These are phyloP conservation scores for Pyrrhoderma noxium DNA, from an alignment of 1,284 basidiomycete species.

Conservation along the genomic window DNA sequence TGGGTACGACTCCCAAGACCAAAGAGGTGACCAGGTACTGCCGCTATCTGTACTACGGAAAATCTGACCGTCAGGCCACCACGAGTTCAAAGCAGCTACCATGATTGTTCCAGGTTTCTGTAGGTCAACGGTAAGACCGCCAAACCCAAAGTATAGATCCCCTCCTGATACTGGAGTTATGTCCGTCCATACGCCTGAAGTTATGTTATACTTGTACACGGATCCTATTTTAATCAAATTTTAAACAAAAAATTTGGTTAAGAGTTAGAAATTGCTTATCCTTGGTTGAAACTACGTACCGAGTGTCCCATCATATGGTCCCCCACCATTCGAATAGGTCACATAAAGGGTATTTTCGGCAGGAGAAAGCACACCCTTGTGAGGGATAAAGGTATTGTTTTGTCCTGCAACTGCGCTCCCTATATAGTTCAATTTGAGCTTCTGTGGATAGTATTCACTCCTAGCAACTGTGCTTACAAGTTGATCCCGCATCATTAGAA, in stretches of 20 bases:
- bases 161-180: conserved; percentile 42
- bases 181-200: conserved; percentile 44
- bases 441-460: too few relatives aligned
- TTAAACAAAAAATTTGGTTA: too few relatives aligned
- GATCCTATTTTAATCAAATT: conserved; percentile 27
- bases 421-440: conserved; percentile 25
- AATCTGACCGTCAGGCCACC: conserved; percentile 58
- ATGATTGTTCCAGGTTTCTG: conserved; percentile 57
- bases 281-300: neutral
- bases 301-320: conserved; percentile 49
- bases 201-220: conserved; percentile 46
- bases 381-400: conserved; percentile 50
- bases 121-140: conserved; percentile 52
- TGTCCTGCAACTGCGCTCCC: conserved; percentile 53
- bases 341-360: conserved; percentile 51
- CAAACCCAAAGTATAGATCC: conserved; percentile 44
- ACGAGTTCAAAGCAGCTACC: conserved; percentile 57
- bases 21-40: conserved; percentile 47
- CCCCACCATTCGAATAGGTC: conserved; percentile 43
- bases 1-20: conserved; percentile 36
- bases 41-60: conserved; percentile 53
- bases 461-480: conserved; percentile 35
- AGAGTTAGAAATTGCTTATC: too few relatives aligned
- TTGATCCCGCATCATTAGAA: conserved; percentile 45
- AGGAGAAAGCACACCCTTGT: conserved; percentile 57